Percentiles rank a stretch among this genome's conserved stretches.
phyloP scores from a whole-genome alignment of 257 asterid species.

The Plantago elongata region DNA sequence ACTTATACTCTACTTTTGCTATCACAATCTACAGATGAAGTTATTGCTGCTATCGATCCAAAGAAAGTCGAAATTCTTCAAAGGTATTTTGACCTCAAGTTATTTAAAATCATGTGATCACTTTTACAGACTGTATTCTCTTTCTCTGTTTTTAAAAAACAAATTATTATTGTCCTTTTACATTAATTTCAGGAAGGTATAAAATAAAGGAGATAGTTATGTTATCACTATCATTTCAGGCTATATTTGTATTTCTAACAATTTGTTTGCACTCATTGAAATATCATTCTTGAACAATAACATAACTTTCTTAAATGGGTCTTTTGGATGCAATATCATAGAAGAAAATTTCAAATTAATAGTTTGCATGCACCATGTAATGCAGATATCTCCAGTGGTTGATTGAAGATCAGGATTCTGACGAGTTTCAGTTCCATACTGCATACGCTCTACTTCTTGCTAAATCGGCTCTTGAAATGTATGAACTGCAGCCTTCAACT shows the following conservation, averaged over 20 bases:
- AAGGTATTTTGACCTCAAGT: conserved; percentile 41
- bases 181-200: not conserved
- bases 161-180: not conserved
- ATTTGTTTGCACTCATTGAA: conserved; percentile 3
- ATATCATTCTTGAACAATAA: conserved; percentile 8
- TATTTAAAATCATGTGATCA: conserved; percentile 7
- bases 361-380: not conserved
- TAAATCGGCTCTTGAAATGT: conserved; percentile 71
- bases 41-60: conserved; percentile 86
- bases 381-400: conserved; percentile 97
- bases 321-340: no score
- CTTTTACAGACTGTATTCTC: conserved; percentile 2
- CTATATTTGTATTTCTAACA: conserved; percentile 1
- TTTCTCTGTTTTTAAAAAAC: conserved; percentile 7
- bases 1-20: not conserved
- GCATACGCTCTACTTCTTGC: conserved; percentile 85
- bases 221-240: not conserved
- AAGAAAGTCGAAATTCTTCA: conserved; percentile 85
- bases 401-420: conserved; percentile 87
- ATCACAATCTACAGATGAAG: conserved; percentile 55
- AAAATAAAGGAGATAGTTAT: no score
- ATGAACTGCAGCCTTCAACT: conserved; percentile 41
- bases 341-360: not conserved
- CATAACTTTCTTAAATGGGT: not conserved
- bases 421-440: conserved; percentile 71